Base-by-base conservation (phyloP, 2,329 filamentous ascomycete species). In the Bipolaris zeicola region DNA sequence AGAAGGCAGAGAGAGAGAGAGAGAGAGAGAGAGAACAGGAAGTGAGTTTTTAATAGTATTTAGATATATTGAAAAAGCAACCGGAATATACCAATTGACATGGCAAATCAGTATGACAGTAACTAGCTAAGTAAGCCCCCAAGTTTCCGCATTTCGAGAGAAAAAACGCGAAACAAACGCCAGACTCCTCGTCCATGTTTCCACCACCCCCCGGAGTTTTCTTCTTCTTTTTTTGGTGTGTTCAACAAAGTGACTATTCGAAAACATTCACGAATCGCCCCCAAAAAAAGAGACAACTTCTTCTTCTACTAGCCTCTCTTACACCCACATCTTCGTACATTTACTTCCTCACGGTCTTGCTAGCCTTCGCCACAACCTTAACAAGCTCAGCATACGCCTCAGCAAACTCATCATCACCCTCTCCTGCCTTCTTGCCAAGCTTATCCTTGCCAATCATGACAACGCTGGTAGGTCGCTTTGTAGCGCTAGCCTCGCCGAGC, bases 401-500 rank as follows among this genome's bases (percentile, higher is more conserved):
- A 58, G 74, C 77, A 68, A 82, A 86, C 52, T 79, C 77, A 52
- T 68, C 75, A 55, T 81, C 79, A 37, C 78, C 79, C 18, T 75
- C 80, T 44, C 77, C 77, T n/a, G 77, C 77, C 62, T 77, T 76
- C 77, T 80, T 81, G 71, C 80, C 81, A 59, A 77, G 76, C 37
- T 78, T 77, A 26, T 80, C 78, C 67, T 82, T 82, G 49, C 78
- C 79, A 47, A 88, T 87, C 92, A 99, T 96, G 69, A 97, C 92
- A 52, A 99, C 95, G 76, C 90, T 96, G 34, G 95, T 99, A 48
- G 95, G 95, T 63, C 95, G 85, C 88, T 98, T 99, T 47, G 95
- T 99, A 77, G 89, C 90, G 59, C 93, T 93, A 3, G 95, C 94
- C 67, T 91, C 91, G 72, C 95, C 95, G 55, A 99, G 87, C 81